These are phyloP conservation scores for Fusarium tupiense DNA, from an alignment of 2,329 filamentous ascomycete genomes.

Conservation along the genomic window DNA sequence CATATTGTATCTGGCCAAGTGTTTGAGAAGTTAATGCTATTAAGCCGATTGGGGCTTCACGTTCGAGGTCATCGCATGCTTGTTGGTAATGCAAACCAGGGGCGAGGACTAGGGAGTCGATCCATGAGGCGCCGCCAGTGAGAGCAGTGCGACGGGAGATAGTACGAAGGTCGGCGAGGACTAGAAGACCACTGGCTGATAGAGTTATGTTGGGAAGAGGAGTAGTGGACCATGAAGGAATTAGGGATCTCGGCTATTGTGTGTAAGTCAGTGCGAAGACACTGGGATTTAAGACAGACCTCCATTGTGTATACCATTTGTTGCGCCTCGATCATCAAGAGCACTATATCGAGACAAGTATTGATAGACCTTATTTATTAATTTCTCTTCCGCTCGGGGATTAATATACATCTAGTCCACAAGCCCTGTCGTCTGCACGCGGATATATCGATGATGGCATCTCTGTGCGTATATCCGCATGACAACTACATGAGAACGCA, in stretches of 20 bases:
- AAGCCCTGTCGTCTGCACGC: not conserved
- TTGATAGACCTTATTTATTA: no score
- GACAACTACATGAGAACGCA: constrained; percentile 16
- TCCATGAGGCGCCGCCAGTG: constrained; percentile 64
- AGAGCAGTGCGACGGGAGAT: constrained; percentile 66
- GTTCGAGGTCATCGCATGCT: constrained; percentile 60
- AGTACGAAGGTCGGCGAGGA: constrained; percentile 67
- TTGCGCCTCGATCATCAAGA: not conserved
- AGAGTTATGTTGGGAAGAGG: constrained; percentile 58
- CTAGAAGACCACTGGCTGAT: constrained; percentile 64
- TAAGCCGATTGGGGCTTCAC: constrained; percentile 49
- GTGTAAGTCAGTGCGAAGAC: not conserved
- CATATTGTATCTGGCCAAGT: constrained; percentile 40
- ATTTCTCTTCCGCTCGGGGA: no score
- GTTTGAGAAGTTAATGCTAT: constrained; percentile 38
- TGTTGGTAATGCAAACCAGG: constrained; percentile 71
- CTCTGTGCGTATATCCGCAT: not conserved
- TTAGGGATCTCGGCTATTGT: constrained; percentile 37
- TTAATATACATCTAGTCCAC: no score
- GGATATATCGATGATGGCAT: not conserved
- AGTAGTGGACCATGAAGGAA: constrained; percentile 56
- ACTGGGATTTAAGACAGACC: constrained; percentile 1
- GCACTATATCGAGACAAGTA: not conserved
- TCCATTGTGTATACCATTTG: constrained; percentile 4
- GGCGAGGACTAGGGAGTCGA: constrained; percentile 66